Conservation (phyloP, 1,284 basidiomycete genomes). For the Laetiporus sulphureus region DNA sequence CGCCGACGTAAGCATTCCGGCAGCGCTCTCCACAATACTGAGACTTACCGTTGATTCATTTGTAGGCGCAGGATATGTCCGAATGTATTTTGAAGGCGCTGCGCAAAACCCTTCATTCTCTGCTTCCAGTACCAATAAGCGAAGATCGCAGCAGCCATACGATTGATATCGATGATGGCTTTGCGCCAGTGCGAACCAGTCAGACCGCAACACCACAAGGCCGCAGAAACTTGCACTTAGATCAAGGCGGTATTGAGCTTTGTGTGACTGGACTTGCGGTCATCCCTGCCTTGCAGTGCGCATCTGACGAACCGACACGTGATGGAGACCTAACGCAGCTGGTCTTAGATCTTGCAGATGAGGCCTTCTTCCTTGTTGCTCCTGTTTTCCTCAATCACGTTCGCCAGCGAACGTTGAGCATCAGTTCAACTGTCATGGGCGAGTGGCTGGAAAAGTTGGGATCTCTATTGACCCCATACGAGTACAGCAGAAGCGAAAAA, state of each 20-base stretch:
- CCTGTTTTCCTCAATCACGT: constrained; percentile 53
- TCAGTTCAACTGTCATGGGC: constrained; percentile 45
- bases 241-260: constrained; percentile 33
- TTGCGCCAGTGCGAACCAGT: constrained; percentile 50
- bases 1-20: constrained; percentile 57
- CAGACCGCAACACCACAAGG: constrained; percentile 24
- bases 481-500: constrained; percentile 47
- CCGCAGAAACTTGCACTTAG: constrained; percentile 23
- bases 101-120: constrained; percentile 30
- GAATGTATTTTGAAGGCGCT: constrained; percentile 30
- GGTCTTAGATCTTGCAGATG: constrained; percentile 43
- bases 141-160: no score
- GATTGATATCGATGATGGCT: constrained; percentile 56
- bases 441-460: constrained; percentile 51
- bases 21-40: no score
- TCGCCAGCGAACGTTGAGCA: constrained; percentile 44
- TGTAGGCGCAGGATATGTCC: constrained; percentile 54
- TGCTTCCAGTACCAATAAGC: no score
- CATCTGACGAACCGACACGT: constrained; percentile 48
- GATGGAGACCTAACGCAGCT: constrained; percentile 61
- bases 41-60: no score
- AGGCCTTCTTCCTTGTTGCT: constrained; percentile 52
- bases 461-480: constrained; percentile 50
- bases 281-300: constrained; percentile 54
- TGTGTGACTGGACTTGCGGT: constrained; percentile 51